Base-by-base conservation (phyloP, 2,329 filamentous ascomycete species). In the Alternaria incomplexa region DNA sequence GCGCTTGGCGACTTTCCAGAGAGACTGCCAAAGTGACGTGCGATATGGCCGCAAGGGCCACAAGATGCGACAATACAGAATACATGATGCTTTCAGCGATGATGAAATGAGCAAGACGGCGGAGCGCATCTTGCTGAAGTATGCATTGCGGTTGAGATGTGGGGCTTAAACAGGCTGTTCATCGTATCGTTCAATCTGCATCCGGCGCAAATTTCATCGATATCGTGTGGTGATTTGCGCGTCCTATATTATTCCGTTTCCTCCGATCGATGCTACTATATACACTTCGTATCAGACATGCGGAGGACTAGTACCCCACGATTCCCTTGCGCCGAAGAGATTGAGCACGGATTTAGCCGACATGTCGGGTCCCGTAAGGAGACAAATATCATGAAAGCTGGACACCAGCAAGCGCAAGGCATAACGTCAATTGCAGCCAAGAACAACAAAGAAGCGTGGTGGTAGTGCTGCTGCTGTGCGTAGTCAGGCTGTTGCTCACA, bases 1-100 rank as follows among this genome's bases (percentile, higher is more conserved):
- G 57, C 12, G 64, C 50, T 51, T 75, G 72, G 13, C 72, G 71
- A 13, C 46, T 13, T 30, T 66, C 62, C 5, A 75, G 40, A 20
- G 26, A 17, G 4, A 65, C 48, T 6, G 71, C 68, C 12, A 48
- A 53, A 17, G 61, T 51, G 4, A 67, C 43, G 26, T 58, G 47
- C 15, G 58, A 57, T 26, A 65, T 30, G n/a, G 66, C 63, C 32
- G 54, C 68, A 13, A 75, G 55, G 32, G 61, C 56, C 1, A 53
- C 61, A 40, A 75, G 55, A 12, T 61, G 57, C 5, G 46, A 47
- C 25, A 62, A 32, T 17, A 25, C 53, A 15, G 61, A n/a, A 48
- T 57, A 53, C 66, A 73, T 70, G n/a, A 23, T 65, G 54, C 36
- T 0, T 40, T 17, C 36, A 17, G 2, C 2, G 36, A 17, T 10